Evolutionary conservation across 2,329 filamentous ascomycete species (phyloP).

Genomic region (Colletotrichum euphorbiae): DNA sequence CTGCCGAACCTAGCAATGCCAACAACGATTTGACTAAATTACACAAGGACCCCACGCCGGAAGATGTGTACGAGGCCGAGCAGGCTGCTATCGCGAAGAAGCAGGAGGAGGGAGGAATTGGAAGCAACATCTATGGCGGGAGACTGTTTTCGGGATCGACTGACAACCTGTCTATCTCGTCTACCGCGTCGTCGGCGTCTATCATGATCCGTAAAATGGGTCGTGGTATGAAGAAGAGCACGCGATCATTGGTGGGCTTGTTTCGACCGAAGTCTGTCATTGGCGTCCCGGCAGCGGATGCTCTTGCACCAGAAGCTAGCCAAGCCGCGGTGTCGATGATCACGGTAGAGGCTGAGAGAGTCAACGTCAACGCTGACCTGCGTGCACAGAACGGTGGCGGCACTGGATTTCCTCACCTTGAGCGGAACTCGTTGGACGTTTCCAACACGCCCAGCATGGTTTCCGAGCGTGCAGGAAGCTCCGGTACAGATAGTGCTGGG

Average conservation of each 20-base stretch:
- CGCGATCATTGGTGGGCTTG: conserved; percentile 89
- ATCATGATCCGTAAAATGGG: conserved; percentile 99
- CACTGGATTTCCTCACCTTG: conserved; percentile 86
- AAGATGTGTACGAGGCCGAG: conserved; percentile 83
- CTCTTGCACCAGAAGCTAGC: conserved; percentile 73
- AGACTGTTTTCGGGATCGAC: conserved; percentile 90
- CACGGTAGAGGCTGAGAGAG: conserved; percentile 92
- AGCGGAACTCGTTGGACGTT: conserved; percentile 83
- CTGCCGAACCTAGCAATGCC: conserved; percentile 26
- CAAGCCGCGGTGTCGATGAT: conserved; percentile 94
- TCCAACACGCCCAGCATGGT: conserved; percentile 57
- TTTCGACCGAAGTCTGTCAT: conserved; percentile 95
- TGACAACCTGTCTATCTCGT: conserved; percentile 93
- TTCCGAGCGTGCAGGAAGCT: conserved; percentile 66
- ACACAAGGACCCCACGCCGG: conserved; percentile 71
- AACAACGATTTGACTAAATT: conserved; percentile 61
- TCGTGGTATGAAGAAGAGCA: conserved; percentile 95
- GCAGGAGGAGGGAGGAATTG: conserved; percentile 92
- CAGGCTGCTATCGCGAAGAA: conserved; percentile 91
- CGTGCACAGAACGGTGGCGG: conserved; percentile 76
- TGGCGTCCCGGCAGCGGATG: conserved; percentile 79
- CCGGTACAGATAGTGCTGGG: conserved; percentile 69
- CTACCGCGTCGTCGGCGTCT: conserved; percentile 88
- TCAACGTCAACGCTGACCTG: conserved; percentile 79
- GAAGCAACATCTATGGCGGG: conserved; percentile 92